phyloP scores from a whole-genome alignment of 2,329 filamentous ascomycete genomes.

The Xylaria sp. region DNA sequence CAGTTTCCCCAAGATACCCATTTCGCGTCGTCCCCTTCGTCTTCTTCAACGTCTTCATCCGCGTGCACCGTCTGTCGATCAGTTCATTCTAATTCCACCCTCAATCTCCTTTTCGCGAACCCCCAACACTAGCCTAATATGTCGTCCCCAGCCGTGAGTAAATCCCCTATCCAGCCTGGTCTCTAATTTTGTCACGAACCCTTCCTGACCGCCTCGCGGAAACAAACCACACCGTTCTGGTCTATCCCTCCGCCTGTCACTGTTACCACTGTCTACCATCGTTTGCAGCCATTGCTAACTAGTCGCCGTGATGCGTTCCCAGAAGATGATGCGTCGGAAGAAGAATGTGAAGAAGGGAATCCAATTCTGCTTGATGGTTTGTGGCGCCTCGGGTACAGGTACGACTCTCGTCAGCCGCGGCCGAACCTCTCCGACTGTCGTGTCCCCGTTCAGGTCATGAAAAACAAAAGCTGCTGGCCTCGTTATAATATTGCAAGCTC shows the following conservation, averaged over 20 bases:
- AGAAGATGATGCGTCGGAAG: constrained; percentile 99
- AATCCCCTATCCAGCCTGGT: constrained; percentile 42
- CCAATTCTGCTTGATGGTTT: constrained; percentile 99
- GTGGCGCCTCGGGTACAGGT: constrained; percentile 98
- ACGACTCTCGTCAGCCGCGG: constrained; percentile 52
- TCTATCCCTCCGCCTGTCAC: constrained; percentile 4
- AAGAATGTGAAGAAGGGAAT: constrained; percentile 99
- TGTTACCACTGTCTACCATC: constrained; percentile 1
- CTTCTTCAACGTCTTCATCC: constrained; percentile 21
- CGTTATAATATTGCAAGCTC: constrained; percentile 8
- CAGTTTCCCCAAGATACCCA: constrained; percentile 46
- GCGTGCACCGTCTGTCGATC: constrained; percentile 28
- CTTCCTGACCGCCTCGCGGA: constrained; percentile 37
- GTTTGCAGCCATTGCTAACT: constrained; percentile 37
- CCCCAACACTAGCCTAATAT: constrained; percentile 48
- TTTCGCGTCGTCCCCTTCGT: constrained; percentile 42
- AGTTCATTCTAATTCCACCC: constrained; percentile 29
- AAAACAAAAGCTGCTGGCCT: constrained; percentile 18
- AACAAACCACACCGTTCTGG: constrained; percentile 20
- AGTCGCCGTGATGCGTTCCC: constrained; percentile 47
- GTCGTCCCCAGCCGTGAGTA: constrained; percentile 51
- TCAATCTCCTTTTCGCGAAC: constrained; percentile 37
- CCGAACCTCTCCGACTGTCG: constrained; percentile 21
- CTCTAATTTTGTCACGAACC: constrained; percentile 34
- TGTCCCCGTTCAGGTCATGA: constrained; percentile 4